A percentile compares a stretch with the other conserved stretches of the same genome.
These are phyloP conservation scores for Liquidambar formosana DNA, from an alignment of 164 flowering plant species.

Conservation along the genomic window DNA sequence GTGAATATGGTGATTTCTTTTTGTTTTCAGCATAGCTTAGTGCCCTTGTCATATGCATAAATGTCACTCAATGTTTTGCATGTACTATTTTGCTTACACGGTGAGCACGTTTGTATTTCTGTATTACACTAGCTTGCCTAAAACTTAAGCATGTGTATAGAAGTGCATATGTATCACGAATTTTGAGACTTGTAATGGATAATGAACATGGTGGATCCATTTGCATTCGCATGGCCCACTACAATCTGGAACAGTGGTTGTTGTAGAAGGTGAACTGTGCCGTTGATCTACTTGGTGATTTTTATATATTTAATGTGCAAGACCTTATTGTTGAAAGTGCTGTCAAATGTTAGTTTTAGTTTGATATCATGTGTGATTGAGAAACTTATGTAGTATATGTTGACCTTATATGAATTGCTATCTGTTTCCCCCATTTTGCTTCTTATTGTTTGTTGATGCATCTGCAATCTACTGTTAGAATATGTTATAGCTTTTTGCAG, in stretches of 20 bases:
- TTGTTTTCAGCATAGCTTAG: not conserved
- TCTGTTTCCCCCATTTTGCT: too few relatives aligned
- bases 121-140: not conserved
- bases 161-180: not conserved
- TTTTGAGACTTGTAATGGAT: not conserved
- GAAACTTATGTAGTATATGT: too few relatives aligned
- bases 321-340: not conserved
- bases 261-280: too few relatives aligned
- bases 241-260: not conserved
- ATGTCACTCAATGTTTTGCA: not conserved
- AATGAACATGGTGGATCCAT: not conserved
- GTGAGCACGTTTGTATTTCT: not conserved
- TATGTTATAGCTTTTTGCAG: not conserved
- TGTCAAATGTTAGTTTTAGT: not conserved
- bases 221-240: not conserved
- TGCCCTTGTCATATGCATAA: not conserved
- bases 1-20: slow-evolving; percentile 14
- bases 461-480: not conserved
- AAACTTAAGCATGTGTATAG: not conserved
- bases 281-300: not conserved
- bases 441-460: not conserved
- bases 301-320: not conserved
- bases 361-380: not conserved
- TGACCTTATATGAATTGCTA: too few relatives aligned
- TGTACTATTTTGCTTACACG: not conserved